Evolutionary conservation across 164 flowering plant genomes (phyloP), one percentile per base, ranked within the genome.

Genomic region (Cinnamomum micranthum): DNA sequence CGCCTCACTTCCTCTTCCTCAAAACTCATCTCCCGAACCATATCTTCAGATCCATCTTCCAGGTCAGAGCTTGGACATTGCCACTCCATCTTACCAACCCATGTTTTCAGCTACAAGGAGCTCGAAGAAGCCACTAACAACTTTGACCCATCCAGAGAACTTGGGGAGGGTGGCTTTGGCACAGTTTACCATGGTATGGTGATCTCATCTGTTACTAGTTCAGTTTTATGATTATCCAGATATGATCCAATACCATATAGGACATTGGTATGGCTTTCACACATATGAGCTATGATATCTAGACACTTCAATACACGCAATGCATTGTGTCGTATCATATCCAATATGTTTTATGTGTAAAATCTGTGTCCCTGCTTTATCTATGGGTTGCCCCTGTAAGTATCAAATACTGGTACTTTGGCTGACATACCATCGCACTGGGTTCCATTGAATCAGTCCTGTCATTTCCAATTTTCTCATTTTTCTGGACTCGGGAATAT

Each of bases 81-180:
- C 14, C 65, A 70, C 65, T 47, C 41, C 47, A 66, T 66, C 69
- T 31, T 66, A 9, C 69, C 69, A 66, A 77, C 75, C 64, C 81
- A 72, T 14, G 23, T 82, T 60, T 82, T 82, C 77, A 55, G 75
- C 14, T 78, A 82, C 66, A 13, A 24, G 12, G 87, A 84, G 50
- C 87, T 84, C 27, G 77, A 80, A 75, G 82, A 80, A 33, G 87
- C 87, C 65, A 84, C 87, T 51, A 55, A 79, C 75, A 67, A 78
- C 68, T 84, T 84, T 19, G 76, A 75, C 63, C 23, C 72, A 25
- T 69, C 85, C 19, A 78, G 69, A 70, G 85, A 84, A 73, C 80
- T 84, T 11, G 87, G 85, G 12, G 80, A 76, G 58, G 85, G 85
- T 11, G 85, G 83, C 50, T 82, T 80, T 68, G 85, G 85, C 15